Evolutionary conservation across 768 basidiomycete genomes (phyloP).

Genomic region (Russula griseocarnosa): DNA sequence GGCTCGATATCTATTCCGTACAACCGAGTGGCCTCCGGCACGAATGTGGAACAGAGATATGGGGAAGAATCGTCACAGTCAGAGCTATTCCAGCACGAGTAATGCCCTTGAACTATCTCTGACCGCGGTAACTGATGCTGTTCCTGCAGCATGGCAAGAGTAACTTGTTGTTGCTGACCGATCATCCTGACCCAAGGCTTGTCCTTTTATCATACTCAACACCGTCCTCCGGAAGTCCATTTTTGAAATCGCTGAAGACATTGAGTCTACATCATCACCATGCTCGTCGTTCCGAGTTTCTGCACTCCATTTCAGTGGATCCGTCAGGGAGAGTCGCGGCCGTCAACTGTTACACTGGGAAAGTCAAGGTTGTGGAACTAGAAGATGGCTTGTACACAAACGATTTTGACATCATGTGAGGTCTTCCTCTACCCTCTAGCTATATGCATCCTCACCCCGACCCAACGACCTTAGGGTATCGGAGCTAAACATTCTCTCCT

Average conservation of each 20-base stretch:
- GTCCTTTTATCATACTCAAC: slow-evolving; percentile 55
- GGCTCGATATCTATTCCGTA: slow-evolving; percentile 65
- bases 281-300: slow-evolving; percentile 65
- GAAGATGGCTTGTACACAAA: slow-evolving; percentile 50
- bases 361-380: slow-evolving; percentile 59
- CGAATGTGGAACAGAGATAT: slow-evolving; percentile 59
- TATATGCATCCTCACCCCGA: not conserved
- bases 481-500: slow-evolving; percentile 63
- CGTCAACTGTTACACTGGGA: slow-evolving; percentile 64
- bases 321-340: slow-evolving; percentile 57
- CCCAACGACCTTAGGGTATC: slow-evolving; percentile 44
- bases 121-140: slow-evolving; percentile 4
- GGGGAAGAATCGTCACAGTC: slow-evolving; percentile 61
- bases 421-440: slow-evolving; percentile 21
- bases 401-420: slow-evolving; percentile 65
- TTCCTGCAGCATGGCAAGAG: slow-evolving; percentile 28
- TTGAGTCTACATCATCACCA: slow-evolving; percentile 54
- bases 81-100: slow-evolving; percentile 55
- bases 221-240: slow-evolving; percentile 33
- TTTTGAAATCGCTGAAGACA: slow-evolving; percentile 42
- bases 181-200: slow-evolving; percentile 73
- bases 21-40: slow-evolving; percentile 54
- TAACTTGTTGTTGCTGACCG: slow-evolving; percentile 65
- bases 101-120: slow-evolving; percentile 27
- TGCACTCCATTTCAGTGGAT: slow-evolving; percentile 64